Percentiles rank a stretch among this genome's conserved stretches.
Conservation (phyloP, 495 filamentous ascomycete genomes). For the Penicillium ochrochloron region DNA sequence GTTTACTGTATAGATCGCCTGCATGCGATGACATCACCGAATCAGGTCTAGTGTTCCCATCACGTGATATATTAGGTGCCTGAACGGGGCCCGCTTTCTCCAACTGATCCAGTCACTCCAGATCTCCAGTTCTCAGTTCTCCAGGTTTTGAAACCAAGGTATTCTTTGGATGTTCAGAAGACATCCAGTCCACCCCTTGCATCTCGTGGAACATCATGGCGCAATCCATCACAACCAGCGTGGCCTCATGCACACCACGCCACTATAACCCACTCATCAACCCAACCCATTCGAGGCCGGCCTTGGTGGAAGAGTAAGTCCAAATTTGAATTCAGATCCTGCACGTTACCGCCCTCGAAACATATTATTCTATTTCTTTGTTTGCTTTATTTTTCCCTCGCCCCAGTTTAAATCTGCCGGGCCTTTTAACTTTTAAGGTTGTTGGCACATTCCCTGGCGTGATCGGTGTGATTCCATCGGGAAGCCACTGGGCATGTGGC, state of each 20-base stretch:
- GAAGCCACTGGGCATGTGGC: not conserved
- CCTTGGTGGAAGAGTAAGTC: conserved; percentile 49
- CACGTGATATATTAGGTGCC: conserved; percentile 10
- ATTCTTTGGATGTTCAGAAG: not conserved
- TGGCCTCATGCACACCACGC: conserved; percentile 16
- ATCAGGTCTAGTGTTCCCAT: not conserved
- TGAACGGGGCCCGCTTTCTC: conserved; percentile 7
- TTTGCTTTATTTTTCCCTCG: not conserved
- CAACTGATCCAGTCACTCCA: conserved; percentile 4
- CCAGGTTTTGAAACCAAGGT: not conserved
- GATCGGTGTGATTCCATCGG: conserved; percentile 1
- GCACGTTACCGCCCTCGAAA: not conserved
- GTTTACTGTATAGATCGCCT: not conserved
- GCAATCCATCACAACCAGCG: conserved; percentile 11
- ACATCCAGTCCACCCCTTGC: not conserved
- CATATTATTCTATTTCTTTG: not conserved
- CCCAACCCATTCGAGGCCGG: conserved; percentile 38
- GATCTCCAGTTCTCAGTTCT: not conserved
- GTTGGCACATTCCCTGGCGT: not conserved
- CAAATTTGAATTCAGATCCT: not conserved
- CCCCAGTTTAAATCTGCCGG: not conserved
- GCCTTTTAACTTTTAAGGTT: not conserved
- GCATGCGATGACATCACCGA: conserved; percentile 18
- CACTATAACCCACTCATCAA: conserved; percentile 49
- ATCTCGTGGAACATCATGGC: conserved; percentile 18